A percentile compares a stretch with the other conserved stretches of the same genome.
Evolutionary conservation across 2,329 filamentous ascomycete genomes (phyloP).

Genomic region (Alternaria gaisen): DNA sequence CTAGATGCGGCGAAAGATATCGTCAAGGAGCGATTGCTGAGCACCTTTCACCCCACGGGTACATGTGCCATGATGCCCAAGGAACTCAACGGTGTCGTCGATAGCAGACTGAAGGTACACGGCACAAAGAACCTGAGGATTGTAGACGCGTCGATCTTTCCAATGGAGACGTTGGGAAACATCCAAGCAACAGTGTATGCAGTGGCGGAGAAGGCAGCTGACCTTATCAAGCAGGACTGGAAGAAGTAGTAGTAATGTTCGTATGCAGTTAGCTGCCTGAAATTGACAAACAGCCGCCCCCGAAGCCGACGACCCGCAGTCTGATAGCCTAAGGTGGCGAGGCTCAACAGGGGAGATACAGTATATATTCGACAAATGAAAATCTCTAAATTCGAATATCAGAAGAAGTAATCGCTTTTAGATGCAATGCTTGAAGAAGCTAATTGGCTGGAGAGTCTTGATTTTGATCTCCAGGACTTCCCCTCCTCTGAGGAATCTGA

Average conservation of each 20-base stretch:
- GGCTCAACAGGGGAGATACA: no score
- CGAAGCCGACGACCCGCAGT: background rate
- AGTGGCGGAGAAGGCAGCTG: constrained; percentile 1
- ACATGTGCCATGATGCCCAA: background rate
- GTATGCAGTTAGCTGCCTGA: background rate
- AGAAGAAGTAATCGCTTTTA: no score
- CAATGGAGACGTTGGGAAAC: constrained; percentile 1
- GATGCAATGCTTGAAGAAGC: no score
- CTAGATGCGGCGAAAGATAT: background rate
- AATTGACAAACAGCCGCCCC: background rate
- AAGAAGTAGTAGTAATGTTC: background rate
- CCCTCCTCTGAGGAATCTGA: no score
- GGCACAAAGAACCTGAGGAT: constrained; percentile 1
- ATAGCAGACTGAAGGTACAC: background rate
- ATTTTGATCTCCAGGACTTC: no score
- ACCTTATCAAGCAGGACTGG: constrained; percentile 1
- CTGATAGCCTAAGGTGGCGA: background rate
- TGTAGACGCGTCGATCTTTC: constrained; percentile 2
- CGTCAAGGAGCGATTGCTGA: background rate
- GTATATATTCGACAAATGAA: no score
- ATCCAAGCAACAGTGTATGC: constrained; percentile 3
- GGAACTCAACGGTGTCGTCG: background rate
- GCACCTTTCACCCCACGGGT: background rate
- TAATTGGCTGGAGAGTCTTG: no score
- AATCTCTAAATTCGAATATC: no score